Conservation (phyloP, 2,329 filamentous ascomycete species). For the Tothia fuscella region DNA sequence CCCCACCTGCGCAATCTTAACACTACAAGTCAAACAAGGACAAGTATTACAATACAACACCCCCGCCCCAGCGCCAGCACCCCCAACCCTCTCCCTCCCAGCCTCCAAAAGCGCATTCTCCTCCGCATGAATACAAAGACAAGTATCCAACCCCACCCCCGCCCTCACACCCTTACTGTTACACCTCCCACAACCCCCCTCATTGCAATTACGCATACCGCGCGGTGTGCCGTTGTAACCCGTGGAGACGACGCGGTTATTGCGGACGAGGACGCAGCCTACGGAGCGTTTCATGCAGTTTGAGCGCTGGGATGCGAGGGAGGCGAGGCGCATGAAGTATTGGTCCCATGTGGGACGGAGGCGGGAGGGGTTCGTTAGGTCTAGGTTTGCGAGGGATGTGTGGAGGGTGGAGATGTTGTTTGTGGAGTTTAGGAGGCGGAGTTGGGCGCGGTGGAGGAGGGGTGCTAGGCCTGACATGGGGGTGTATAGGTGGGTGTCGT, state of each 20-base stretch:
- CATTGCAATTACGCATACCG: constrained; percentile 77
- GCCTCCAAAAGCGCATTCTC: constrained; percentile 95
- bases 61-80: too few relatives aligned
- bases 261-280: constrained; percentile 80
- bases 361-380: constrained; percentile 66
- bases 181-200: constrained; percentile 79
- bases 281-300: constrained; percentile 99
- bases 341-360: constrained; percentile 87
- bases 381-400: constrained; percentile 57
- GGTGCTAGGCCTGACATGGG: constrained; percentile 53
- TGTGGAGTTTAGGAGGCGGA: constrained; percentile 79
- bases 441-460: constrained; percentile 67
- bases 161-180: constrained; percentile 57
- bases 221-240: constrained; percentile 97
- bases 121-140: constrained; percentile 93
- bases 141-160: constrained; percentile 70
- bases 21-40: constrained; percentile 92
- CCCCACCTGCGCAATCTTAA: constrained; percentile 96
- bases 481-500: constrained; percentile 66
- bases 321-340: constrained; percentile 97
- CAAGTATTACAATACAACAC: constrained; percentile 93
- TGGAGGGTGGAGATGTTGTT: constrained; percentile 60
- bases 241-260: constrained; percentile 80
- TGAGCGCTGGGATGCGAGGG: constrained; percentile 74
- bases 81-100: constrained; percentile 76